A percentile compares a stretch with the other conserved stretches of the same genome.
These are phyloP conservation scores for Entonaema liquescens DNA, from an alignment of 495 filamentous ascomycete genomes.

Conservation along the genomic window DNA sequence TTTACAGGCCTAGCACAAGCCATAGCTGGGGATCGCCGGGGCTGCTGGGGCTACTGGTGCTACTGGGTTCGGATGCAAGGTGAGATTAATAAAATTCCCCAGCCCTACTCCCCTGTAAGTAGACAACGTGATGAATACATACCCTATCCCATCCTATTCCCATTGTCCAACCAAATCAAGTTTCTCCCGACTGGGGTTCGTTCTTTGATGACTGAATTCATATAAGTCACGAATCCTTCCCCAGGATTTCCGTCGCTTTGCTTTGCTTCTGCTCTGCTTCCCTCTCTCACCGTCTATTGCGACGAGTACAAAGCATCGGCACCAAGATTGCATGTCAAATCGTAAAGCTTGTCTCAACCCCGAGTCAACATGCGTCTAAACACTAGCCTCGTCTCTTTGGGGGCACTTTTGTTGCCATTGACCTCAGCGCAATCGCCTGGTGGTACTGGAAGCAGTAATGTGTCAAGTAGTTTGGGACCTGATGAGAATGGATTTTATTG, in stretches of 20 bases:
- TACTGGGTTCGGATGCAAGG: conserved; percentile 35
- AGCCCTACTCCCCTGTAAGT: conserved; percentile 22
- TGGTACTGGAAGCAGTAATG: conserved; percentile 24
- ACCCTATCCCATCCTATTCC: conserved; percentile 2
- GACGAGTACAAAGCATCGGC: conserved; percentile 29
- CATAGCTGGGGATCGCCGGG: conserved; percentile 40
- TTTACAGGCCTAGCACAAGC: conserved; percentile 21
- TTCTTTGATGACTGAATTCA: conserved; percentile 40
- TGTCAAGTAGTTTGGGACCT: conserved; percentile 41
- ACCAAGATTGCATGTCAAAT: conserved; percentile 24
- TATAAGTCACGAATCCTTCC: conserved; percentile 42
- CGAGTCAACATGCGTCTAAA: conserved; percentile 45
- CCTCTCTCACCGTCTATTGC: conserved; percentile 34
- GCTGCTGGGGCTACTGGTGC: neutral
- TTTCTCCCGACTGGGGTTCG: conserved; percentile 28
- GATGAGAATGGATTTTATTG: conserved; percentile 70
- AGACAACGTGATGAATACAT: conserved; percentile 34
- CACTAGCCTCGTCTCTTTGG: conserved; percentile 38
- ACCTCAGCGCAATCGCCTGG: conserved; percentile 34
- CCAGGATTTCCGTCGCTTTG: conserved; percentile 1
- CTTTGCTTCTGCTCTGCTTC: neutral
- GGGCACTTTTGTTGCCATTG: conserved; percentile 42
- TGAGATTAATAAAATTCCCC: conserved; percentile 45
- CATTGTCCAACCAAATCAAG: conserved; percentile 42
- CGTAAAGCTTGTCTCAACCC: conserved; percentile 26